A percentile compares a stretch with the other conserved stretches of the same genome.
These are phyloP conservation scores for Candida pseudoviswanathii DNA, from an alignment of 1,139 yeast genomes.

Conservation along the genomic window DNA sequence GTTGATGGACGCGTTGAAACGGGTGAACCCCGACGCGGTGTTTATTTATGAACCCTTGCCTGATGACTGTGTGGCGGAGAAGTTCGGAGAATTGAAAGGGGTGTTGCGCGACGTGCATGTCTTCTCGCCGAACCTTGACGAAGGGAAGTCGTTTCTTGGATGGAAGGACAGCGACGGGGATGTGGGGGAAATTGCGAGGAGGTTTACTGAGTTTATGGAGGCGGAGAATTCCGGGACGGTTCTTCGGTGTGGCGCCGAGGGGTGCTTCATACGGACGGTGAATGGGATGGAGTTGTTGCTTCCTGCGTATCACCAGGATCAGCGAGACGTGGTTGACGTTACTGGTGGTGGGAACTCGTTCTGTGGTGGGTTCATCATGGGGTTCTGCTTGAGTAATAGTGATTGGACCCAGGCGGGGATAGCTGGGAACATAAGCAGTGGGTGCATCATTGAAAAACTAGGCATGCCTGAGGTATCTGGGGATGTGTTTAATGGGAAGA, in stretches of 20 bases:
- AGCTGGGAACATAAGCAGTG: constrained; percentile 78
- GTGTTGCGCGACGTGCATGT: constrained; percentile 56
- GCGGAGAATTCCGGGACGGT: constrained; percentile 50
- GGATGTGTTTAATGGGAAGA: constrained; percentile 57
- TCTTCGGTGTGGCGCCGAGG: constrained; percentile 70
- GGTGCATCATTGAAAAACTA: constrained; percentile 72
- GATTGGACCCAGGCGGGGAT: constrained; percentile 61
- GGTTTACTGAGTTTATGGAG: constrained; percentile 43
- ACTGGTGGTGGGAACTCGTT: constrained; percentile 95
- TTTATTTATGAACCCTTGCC: constrained; percentile 90
- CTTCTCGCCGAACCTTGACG: constrained; percentile 83
- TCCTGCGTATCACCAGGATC: constrained; percentile 72
- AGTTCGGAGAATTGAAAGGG: constrained; percentile 38
- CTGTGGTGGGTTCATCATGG: constrained; percentile 78
- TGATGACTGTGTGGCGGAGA: constrained; percentile 60
- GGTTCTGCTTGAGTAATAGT: constrained; percentile 47
- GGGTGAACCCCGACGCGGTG: constrained; percentile 32
- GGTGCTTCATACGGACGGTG: constrained; percentile 45
- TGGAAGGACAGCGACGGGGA: constrained; percentile 11
- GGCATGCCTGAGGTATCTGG: constrained; percentile 60
- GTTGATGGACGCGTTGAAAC: constrained; percentile 40
- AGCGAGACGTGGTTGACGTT: constrained; percentile 68
- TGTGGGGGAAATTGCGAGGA: constrained; percentile 40
- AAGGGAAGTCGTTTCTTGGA: constrained; percentile 51
- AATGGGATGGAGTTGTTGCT: constrained; percentile 25